Base-by-base conservation (phyloP, 208 protist genomes). In the Acanthamoeba rhysodes region DNA sequence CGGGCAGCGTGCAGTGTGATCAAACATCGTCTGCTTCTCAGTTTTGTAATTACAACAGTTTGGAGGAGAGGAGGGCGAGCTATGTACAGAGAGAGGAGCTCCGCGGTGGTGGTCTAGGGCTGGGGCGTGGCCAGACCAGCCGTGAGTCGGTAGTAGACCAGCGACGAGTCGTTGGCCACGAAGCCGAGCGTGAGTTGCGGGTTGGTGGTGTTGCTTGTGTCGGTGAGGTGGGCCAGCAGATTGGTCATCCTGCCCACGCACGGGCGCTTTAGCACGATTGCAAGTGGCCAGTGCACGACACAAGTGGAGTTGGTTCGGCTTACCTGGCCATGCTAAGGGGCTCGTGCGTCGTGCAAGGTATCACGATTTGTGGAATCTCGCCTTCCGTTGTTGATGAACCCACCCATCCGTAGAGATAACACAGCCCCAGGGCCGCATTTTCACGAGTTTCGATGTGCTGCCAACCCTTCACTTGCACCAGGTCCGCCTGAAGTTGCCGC, bases 131-230 rank as follows among this genome's bases (percentile, higher is more conserved):
- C 55, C 37, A 92, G 87, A 27, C 87, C 87, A 22, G 55, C 9
- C 37, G 87, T 57, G 8, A 92, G 7, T 16, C 87, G 87, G 62
- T 92, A 92, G 34, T 92, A 92, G 34, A 92, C 87, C 18, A 92
- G 32, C 22, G 87, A 76, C 14, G 87, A 92, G 41, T 92, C 87
- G 59, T n/a, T 70, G 62, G 55, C 1, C 5, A 92, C 87, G 62
- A 92, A 76, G 34, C 87, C 87, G 24, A 92, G 34, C n/a, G 53
- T 92, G 37, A 92, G 62, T 53, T 92, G 87, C 18, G 87, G 62
- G 24, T 0, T 3, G 55, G 8, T 1, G 2, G 82, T 9, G 53
- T 22, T 8, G 37, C 32, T 24, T n/a, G 16, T 53, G 0, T 41
- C 59, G 32, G 62, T 76, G 59, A 76, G 55, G 4, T 45, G 8